Evolutionary conservation across 768 basidiomycete species (phyloP).

Genomic region (Hydnum rufescens): DNA sequence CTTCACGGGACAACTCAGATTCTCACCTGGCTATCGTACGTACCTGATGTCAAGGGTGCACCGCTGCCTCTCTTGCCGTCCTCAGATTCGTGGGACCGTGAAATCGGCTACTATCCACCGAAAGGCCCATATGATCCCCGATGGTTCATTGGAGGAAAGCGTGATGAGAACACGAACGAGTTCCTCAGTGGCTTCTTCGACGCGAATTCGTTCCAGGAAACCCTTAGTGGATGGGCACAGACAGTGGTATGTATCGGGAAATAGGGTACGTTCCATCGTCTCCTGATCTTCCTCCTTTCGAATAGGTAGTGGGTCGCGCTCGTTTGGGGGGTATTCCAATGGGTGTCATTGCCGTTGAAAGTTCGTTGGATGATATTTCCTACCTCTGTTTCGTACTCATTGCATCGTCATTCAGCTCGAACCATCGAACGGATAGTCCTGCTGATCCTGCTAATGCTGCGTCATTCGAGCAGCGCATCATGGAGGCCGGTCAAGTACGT

Average conservation of each 20-base stretch:
- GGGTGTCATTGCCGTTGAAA: conserved; percentile 96
- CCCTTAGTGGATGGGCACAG: conserved; percentile 96
- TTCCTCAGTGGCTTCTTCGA: conserved; percentile 93
- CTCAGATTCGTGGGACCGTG: conserved; percentile 76
- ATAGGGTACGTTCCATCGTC: not conserved
- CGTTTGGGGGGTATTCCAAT: conserved; percentile 92
- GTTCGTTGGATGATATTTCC: conserved; percentile 3
- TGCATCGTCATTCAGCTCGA: conserved; percentile 27
- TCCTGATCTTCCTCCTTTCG: not conserved
- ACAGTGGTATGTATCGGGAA: conserved; percentile 65
- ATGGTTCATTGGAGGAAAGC: conserved; percentile 94
- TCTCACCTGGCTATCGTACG: conserved; percentile 83
- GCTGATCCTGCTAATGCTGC: conserved; percentile 95
- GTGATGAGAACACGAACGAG: conserved; percentile 54
- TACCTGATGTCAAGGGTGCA: conserved; percentile 66
- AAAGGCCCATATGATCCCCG: conserved; percentile 93
- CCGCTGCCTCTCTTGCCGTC: conserved; percentile 54
- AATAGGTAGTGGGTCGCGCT: conserved; percentile 65
- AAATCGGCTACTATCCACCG: conserved; percentile 74
- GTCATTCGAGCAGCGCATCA: conserved; percentile 92
- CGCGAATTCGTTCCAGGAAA: conserved; percentile 95
- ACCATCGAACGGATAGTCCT: conserved; percentile 92
- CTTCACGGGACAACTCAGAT: conserved; percentile 90
- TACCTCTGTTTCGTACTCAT: not conserved
- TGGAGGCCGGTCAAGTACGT: conserved; percentile 99